phyloP scores from a whole-genome alignment of 75 land plant genomes.

The Isoetes taiwanensis region DNA sequence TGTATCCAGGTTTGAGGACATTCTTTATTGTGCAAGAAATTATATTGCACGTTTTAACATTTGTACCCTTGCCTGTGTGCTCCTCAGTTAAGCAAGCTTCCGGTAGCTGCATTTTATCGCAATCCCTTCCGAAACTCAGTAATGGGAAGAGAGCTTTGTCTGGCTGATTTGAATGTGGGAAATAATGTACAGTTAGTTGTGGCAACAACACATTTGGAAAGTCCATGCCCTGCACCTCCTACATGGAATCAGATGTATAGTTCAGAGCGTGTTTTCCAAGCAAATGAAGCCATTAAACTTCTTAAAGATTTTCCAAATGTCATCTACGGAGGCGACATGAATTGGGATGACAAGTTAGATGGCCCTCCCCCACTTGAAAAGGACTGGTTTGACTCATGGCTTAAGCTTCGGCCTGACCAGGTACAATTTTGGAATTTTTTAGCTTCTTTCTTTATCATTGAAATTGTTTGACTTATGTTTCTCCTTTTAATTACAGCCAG shows the following conservation, averaged over 20 bases:
- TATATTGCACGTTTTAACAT: not conserved
- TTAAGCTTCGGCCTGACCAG: slow-evolving; percentile 45
- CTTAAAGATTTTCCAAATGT: slow-evolving; percentile 51
- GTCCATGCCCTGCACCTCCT: slow-evolving; percentile 90
- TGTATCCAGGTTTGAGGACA: slow-evolving; percentile 54
- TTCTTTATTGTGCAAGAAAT: not conserved
- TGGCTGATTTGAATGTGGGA: slow-evolving; percentile 37
- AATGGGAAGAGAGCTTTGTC: slow-evolving; percentile 84
- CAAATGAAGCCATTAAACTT: slow-evolving; percentile 44
- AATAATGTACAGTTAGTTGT: slow-evolving; percentile 26
- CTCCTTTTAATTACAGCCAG: too few species aligned
- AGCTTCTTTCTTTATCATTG: too few species aligned
- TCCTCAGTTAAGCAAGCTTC: slow-evolving; percentile 55
- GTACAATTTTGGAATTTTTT: too few species aligned
- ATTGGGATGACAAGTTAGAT: slow-evolving; percentile 90
- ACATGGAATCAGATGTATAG: slow-evolving; percentile 89
- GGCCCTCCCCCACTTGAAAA: slow-evolving; percentile 62
- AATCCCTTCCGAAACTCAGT: slow-evolving; percentile 52
- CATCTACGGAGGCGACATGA: slow-evolving; percentile 88
- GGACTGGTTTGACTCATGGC: slow-evolving; percentile 89
- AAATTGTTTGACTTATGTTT: too few species aligned
- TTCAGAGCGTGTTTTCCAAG: slow-evolving; percentile 71
- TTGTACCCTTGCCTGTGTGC: not conserved
- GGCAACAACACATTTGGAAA: slow-evolving; percentile 85
- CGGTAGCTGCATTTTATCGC: slow-evolving; percentile 39